Conservation (phyloP, 192 early-diverging fungal genomes). For the Cladochytrium replicatum region DNA sequence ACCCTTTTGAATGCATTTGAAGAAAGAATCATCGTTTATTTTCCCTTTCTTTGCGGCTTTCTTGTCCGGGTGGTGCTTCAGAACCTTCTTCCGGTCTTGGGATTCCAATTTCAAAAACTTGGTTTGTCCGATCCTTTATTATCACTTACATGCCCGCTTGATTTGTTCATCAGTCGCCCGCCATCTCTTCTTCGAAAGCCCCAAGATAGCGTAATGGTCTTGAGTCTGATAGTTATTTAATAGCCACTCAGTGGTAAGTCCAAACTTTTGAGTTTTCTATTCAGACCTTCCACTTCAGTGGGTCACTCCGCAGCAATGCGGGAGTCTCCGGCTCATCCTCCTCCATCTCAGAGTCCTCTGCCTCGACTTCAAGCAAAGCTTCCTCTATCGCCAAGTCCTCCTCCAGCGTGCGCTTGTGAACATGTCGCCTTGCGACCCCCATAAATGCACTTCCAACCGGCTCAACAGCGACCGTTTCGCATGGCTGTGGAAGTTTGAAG, state of each 20-base stretch:
- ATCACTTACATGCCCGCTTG: constrained; percentile 56
- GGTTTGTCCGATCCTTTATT: not conserved
- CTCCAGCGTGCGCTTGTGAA: constrained; percentile 32
- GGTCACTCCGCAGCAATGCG: constrained; percentile 67
- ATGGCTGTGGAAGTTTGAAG: not conserved
- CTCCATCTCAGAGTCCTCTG: constrained; percentile 47
- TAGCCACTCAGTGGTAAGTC: not conserved
- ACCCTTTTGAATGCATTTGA: constrained; percentile 94
- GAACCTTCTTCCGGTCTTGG: constrained; percentile 76
- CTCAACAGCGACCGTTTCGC: constrained; percentile 20
- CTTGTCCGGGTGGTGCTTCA: constrained; percentile 99
- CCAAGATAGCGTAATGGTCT: constrained; percentile 95
- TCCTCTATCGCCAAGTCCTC: constrained; percentile 37
- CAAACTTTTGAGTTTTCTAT: not conserved
- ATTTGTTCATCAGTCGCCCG: constrained; percentile 88
- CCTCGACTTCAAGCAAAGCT: constrained; percentile 39
- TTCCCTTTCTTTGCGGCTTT: constrained; percentile 63
- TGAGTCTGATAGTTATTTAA: too few species aligned
- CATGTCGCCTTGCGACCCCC: constrained; percentile 26
- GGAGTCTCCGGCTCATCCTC: constrained; percentile 76
- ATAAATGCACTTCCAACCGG: constrained; percentile 38
- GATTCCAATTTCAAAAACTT: constrained; percentile 10
- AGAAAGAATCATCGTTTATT: constrained; percentile 89
- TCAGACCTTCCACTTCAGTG: constrained; percentile 84
- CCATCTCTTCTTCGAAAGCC: constrained; percentile 80